A percentile compares a stretch with the other conserved stretches of the same genome.
Conservation (phyloP, 2,329 filamentous ascomycete genomes). For the Nothopassalora personata region DNA sequence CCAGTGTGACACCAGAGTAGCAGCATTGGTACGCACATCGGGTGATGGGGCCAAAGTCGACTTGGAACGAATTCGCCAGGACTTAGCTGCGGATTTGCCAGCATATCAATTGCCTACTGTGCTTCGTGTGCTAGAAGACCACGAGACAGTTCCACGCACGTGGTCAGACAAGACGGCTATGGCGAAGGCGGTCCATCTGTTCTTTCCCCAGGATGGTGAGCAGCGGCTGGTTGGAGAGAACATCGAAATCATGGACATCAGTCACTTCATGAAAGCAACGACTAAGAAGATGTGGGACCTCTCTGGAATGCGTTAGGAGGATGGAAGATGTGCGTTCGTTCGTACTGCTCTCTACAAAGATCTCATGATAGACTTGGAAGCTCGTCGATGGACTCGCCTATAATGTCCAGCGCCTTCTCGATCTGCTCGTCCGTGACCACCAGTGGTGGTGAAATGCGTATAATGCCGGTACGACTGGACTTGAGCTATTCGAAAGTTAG, state of each 20-base stretch:
- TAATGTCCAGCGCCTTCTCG: neutral
- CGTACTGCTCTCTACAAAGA: neutral
- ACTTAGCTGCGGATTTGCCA: neutral
- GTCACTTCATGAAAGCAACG: constrained; percentile 1
- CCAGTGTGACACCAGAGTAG: constrained; percentile 2
- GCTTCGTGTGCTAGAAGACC: neutral
- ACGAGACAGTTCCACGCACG: neutral
- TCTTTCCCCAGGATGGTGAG: neutral
- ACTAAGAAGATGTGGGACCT: constrained; percentile 3
- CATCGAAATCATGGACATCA: constrained; percentile 1
- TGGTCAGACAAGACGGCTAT: constrained; percentile 3
- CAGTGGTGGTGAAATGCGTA: constrained; percentile 3
- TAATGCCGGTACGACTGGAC: constrained; percentile 2
- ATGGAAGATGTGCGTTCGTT: neutral
- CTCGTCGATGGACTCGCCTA: neutral
- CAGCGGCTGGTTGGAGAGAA: neutral
- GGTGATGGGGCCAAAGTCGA: neutral
- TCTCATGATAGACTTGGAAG: neutral
- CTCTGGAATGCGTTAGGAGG: neutral
- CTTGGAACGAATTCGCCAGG: neutral
- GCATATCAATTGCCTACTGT: constrained; percentile 2
- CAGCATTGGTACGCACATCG: neutral
- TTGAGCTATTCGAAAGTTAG: neutral
- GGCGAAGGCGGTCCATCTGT: neutral
- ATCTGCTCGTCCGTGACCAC: neutral